phyloP scores from a whole-genome alignment of 2,329 filamentous ascomycete genomes.

The Trichophyton simii region DNA sequence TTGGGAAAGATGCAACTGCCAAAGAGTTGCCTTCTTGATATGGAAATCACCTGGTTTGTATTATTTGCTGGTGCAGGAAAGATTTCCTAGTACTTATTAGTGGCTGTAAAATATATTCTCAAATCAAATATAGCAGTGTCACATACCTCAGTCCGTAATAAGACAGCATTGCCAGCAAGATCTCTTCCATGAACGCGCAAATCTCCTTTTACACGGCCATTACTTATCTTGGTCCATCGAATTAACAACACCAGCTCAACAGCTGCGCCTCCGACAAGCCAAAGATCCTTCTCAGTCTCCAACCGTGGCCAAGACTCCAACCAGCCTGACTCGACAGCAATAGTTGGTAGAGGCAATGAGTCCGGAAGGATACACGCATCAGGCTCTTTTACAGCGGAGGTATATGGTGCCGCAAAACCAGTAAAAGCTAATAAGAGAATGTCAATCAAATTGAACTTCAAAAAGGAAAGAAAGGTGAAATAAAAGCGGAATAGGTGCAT shows the following conservation, averaged over 20 bases:
- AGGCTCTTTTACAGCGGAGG: slow-evolving; percentile 7
- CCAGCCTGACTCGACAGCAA: slow-evolving; percentile 8
- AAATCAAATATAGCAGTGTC: no score
- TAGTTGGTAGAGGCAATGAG: slow-evolving; percentile 5
- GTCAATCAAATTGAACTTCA: neutral
- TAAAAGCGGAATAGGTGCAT: neutral
- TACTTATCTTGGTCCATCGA: slow-evolving; percentile 8
- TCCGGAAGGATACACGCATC: slow-evolving; percentile 6
- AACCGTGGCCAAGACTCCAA: slow-evolving; percentile 8
- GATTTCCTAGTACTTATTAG: no score
- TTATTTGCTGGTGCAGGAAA: neutral
- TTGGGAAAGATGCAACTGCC: no score
- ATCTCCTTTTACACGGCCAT: slow-evolving; percentile 1
- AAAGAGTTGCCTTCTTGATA: no score
- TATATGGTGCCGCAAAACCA: slow-evolving; percentile 3
- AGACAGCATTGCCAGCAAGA: neutral
- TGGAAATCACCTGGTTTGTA: no score
- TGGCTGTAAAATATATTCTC: no score
- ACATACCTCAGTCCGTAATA: neutral
- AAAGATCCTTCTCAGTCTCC: slow-evolving; percentile 6
- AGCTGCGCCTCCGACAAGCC: slow-evolving; percentile 5
- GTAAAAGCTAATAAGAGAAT: slow-evolving; percentile 2
- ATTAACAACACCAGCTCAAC: slow-evolving; percentile 9
- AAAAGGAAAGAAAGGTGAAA: neutral
- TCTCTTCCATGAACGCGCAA: slow-evolving; percentile 3